Evolutionary conservation across 345 rosid genomes (phyloP).

Genomic region (Salix brachista): DNA sequence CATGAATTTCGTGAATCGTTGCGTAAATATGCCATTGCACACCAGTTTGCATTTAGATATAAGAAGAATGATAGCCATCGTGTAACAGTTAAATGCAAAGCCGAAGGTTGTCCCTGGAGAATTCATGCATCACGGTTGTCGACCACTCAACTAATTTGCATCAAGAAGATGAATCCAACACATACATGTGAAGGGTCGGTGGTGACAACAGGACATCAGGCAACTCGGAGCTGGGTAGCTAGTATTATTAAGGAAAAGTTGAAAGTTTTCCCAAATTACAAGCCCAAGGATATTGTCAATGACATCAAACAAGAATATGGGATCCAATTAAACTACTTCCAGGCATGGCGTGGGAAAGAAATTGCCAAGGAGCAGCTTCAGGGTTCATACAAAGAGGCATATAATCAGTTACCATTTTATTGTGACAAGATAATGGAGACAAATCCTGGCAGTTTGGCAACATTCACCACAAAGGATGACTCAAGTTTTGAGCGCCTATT

Average conservation of each 20-base stretch:
- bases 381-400: constrained; percentile 88
- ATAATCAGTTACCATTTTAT: constrained; percentile 67
- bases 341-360: constrained; percentile 97
- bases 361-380: constrained; percentile 95
- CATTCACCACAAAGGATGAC: constrained; percentile 82
- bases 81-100: constrained; percentile 93
- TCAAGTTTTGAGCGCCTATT: constrained; percentile 90
- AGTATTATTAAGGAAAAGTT: constrained; percentile 88
- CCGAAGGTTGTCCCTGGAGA: constrained; percentile 96
- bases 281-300: constrained; percentile 85
- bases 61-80: constrained; percentile 95
- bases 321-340: constrained; percentile 80
- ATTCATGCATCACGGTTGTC: constrained; percentile 91
- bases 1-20: constrained; percentile 80
- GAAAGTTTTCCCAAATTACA: constrained; percentile 72
- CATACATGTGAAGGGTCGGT: constrained; percentile 88
- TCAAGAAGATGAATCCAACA: constrained; percentile 80
- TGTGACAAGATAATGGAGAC: constrained; percentile 82
- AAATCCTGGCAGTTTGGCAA: constrained; percentile 83
- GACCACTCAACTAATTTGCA: constrained; percentile 80
- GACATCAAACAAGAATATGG: constrained; percentile 88
- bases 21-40: constrained; percentile 85
- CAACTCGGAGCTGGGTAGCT: constrained; percentile 94
- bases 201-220: constrained; percentile 66
- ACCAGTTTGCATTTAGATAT: constrained; percentile 87